Conservation (phyloP, 805 yeast genomes). For the Starmerella powellii region DNA sequence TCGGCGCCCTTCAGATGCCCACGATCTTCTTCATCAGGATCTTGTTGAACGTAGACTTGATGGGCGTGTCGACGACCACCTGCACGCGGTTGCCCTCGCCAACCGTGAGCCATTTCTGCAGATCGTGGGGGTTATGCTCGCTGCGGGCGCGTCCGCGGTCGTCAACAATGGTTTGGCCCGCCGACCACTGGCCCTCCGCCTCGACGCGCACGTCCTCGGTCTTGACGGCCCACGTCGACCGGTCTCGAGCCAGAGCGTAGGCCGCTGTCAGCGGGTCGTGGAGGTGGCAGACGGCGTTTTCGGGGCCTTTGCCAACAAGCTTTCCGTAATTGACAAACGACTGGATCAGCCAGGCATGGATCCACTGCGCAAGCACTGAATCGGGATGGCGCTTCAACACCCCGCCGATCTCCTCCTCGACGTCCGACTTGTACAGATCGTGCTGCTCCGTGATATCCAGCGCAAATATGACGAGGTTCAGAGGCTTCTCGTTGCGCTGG, state of each 20-base stretch:
- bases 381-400: slow-evolving; percentile 11
- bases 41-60: slow-evolving; percentile 13
- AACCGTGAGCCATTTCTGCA: slow-evolving; percentile 23
- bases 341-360: slow-evolving; percentile 26
- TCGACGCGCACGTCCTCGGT: slow-evolving; percentile 31
- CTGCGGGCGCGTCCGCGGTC: slow-evolving; percentile 25
- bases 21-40: slow-evolving; percentile 7
- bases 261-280: slow-evolving; percentile 34
- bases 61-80: slow-evolving; percentile 20
- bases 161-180: slow-evolving; percentile 31
- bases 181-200: slow-evolving; percentile 31
- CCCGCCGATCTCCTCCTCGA: slow-evolving; percentile 17
- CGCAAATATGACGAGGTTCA: slow-evolving; percentile 30
- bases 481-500: slow-evolving; percentile 18
- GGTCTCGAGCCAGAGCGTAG: slow-evolving; percentile 24
- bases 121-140: slow-evolving; percentile 20
- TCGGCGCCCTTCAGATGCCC: slow-evolving; percentile 9
- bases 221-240: slow-evolving; percentile 19
- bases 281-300: slow-evolving; percentile 22
- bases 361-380: slow-evolving; percentile 30
- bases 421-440: slow-evolving; percentile 20
- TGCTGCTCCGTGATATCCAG: slow-evolving; percentile 32
- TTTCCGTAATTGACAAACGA: slow-evolving; percentile 20
- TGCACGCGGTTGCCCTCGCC: slow-evolving; percentile 22
- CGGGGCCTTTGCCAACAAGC: slow-evolving; percentile 21